Evolutionary conservation across 192 early-diverging fungal genomes (phyloP), one percentile per base, ranked within the genome.

Genomic region (Hyaloraphidium curvatum): DNA sequence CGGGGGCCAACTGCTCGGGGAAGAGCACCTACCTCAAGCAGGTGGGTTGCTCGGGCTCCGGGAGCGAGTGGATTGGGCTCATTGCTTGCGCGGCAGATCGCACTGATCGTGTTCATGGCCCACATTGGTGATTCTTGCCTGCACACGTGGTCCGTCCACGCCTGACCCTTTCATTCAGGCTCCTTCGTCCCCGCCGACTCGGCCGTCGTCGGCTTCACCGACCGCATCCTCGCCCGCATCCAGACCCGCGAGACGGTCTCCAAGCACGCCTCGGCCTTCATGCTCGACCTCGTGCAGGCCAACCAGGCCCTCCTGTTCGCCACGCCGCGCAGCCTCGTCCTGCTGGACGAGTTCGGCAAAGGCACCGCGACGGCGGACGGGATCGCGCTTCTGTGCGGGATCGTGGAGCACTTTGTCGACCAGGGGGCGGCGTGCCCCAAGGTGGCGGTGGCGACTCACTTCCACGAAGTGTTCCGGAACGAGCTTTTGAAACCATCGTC

Each of bases 1-100:
- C 78, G 11, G 91, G 86, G 0, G 78, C 91, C 0, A 95, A 95
- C 54, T 79, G 65, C 14, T 89, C 83, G 3, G 91, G 91, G 0
- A 77, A 77, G 55, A 61, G 56, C 2, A 63, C 75, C 11, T 71
- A 62, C 33, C 39, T 68, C 13, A 63, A 62, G 28, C 67, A 72
- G 58, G 64, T 66, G 11, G 7, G 30, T 7, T n/a, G n/a, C n/a
- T n/a, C n/a, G n/a, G n/a, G n/a, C n/a, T n/a, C n/a, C n/a, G n/a
- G n/a, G n/a, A n/a, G n/a, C n/a, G n/a, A n/a, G n/a, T n/a, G n/a
- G n/a, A n/a, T n/a, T n/a, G n/a, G n/a, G n/a, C n/a, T n/a, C n/a
- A n/a, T n/a, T n/a, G n/a, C n/a, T n/a, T n/a, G n/a, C n/a, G n/a
- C n/a, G n/a, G n/a, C 30, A 61, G 19, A n/a, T 60, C 22, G 21